These are phyloP conservation scores for Globisporangium cystogenes DNA, from an alignment of 352 stramenopile species.

Conservation along the genomic window DNA sequence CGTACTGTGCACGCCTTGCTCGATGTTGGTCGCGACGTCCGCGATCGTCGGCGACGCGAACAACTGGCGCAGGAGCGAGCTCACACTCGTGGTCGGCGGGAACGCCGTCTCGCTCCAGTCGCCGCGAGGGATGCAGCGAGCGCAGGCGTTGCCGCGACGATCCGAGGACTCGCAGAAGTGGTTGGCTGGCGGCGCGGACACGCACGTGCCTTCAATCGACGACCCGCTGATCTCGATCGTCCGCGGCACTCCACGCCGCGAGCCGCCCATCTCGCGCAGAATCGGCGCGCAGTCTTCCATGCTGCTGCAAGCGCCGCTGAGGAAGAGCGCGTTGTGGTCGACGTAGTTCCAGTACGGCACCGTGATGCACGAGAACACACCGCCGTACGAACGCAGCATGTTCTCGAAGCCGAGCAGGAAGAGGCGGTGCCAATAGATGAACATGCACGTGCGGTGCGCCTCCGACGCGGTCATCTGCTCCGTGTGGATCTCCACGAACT, in stretches of 20 bases:
- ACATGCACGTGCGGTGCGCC: conserved; percentile 86
- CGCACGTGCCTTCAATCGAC: conserved; percentile 52
- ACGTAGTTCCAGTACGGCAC: conserved; percentile 88
- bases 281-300: conserved; percentile 74
- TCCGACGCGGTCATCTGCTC: conserved; percentile 78
- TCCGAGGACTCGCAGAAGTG: conserved; percentile 78
- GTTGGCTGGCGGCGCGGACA: conserved; percentile 33
- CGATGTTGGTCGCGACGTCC: conserved; percentile 55
- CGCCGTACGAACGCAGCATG: conserved; percentile 73
- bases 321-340: conserved; percentile 68
- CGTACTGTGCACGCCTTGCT: conserved; percentile 77
- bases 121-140: conserved; percentile 66
- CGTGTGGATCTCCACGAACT: conserved; percentile 85
- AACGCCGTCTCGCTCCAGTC: conserved; percentile 48
- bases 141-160: conserved; percentile 28
- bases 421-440: conserved; percentile 83
- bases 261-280: conserved; percentile 66
- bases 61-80: conserved; percentile 69
- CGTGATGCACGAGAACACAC: conserved; percentile 81
- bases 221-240: conserved; percentile 66
- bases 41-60: conserved; percentile 65
- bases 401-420: conserved; percentile 84
- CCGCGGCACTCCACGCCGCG: conserved; percentile 20
- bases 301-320: conserved; percentile 49
- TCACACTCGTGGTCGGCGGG: conserved; percentile 62